Conservation (phyloP, 768 basidiomycete species). For the Hypholoma fasciculare region DNA sequence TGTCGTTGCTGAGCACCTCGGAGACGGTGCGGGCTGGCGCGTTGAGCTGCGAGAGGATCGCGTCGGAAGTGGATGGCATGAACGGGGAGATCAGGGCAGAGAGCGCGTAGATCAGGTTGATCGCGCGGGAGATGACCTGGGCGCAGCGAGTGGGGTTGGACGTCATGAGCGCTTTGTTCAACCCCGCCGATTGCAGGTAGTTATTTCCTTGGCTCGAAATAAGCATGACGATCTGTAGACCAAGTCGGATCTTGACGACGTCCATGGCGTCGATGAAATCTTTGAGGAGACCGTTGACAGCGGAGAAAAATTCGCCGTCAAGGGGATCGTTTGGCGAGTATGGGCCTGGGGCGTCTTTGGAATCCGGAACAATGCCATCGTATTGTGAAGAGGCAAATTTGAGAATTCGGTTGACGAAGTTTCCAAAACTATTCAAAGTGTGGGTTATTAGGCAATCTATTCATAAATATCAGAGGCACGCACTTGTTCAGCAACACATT, state of each 20-base stretch:
- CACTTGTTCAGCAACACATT: constrained; percentile 92
- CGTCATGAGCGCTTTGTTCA: constrained; percentile 87
- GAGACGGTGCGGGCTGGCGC: constrained; percentile 85
- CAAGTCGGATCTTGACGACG: constrained; percentile 82
- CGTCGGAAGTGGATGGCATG: constrained; percentile 89
- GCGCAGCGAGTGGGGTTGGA: constrained; percentile 85
- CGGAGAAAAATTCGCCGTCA: constrained; percentile 76
- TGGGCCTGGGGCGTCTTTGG: constrained; percentile 67
- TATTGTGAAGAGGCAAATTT: constrained; percentile 93
- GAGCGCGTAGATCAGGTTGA: constrained; percentile 92
- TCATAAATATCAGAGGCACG: constrained; percentile 16
- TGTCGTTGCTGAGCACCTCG: constrained; percentile 70
- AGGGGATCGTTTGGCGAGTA: constrained; percentile 64
- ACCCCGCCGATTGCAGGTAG: constrained; percentile 90
- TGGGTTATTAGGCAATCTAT: not conserved
- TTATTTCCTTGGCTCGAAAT: constrained; percentile 88
- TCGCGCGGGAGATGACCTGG: constrained; percentile 83
- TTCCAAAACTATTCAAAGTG: constrained; percentile 71
- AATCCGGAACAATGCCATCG: constrained; percentile 77
- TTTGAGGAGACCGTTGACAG: constrained; percentile 75
- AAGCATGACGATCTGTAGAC: constrained; percentile 86
- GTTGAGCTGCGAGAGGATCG: constrained; percentile 85
- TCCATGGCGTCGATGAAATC: constrained; percentile 91
- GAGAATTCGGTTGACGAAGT: constrained; percentile 93
- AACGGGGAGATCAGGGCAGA: constrained; percentile 88